A percentile compares a stretch with the other conserved stretches of the same genome.
Conservation (phyloP, 352 stramenopile genomes). For the Phytophthora cactorum region DNA sequence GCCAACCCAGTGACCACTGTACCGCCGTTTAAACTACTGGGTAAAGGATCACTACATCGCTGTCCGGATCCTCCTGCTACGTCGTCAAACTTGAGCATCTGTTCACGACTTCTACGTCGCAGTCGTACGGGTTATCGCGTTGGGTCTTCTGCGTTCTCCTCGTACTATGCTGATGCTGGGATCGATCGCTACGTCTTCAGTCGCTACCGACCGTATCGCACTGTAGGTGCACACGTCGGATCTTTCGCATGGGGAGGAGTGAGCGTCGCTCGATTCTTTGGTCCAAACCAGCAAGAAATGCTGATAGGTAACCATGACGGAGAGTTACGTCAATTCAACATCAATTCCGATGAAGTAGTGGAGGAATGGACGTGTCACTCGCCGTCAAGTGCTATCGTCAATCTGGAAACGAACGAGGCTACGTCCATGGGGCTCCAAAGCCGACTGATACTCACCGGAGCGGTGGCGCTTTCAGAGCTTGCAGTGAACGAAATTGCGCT, state of each 20-base stretch:
- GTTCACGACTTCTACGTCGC: constrained; percentile 59
- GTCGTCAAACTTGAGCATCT: constrained; percentile 70
- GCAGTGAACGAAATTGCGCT: constrained; percentile 67
- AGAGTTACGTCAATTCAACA: constrained; percentile 61
- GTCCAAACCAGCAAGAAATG: constrained; percentile 65
- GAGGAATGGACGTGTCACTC: constrained; percentile 81
- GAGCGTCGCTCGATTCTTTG: constrained; percentile 71
- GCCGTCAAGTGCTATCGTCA: constrained; percentile 69
- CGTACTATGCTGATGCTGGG: constrained; percentile 63
- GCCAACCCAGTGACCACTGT: constrained; percentile 87
- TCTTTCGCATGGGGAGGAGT: constrained; percentile 65
- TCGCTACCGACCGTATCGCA: constrained; percentile 73
- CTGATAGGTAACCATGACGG: constrained; percentile 82
- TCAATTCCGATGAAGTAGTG: constrained; percentile 68
- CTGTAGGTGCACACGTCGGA: constrained; percentile 55
- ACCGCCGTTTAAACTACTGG: constrained; percentile 83
- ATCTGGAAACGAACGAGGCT: constrained; percentile 73
- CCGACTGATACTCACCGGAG: constrained; percentile 61
- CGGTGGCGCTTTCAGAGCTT: constrained; percentile 54
- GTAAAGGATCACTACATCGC: constrained; percentile 57
- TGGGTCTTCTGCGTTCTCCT: constrained; percentile 51
- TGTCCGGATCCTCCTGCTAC: constrained; percentile 72
- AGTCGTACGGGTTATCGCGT: constrained; percentile 54
- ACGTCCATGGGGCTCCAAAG: constrained; percentile 64
- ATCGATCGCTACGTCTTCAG: constrained; percentile 84